A percentile compares a stretch with the other conserved stretches of the same genome.
phyloP scores from a whole-genome alignment of 2,329 filamentous ascomycete species.

The Ceratocystis smalleyi region DNA sequence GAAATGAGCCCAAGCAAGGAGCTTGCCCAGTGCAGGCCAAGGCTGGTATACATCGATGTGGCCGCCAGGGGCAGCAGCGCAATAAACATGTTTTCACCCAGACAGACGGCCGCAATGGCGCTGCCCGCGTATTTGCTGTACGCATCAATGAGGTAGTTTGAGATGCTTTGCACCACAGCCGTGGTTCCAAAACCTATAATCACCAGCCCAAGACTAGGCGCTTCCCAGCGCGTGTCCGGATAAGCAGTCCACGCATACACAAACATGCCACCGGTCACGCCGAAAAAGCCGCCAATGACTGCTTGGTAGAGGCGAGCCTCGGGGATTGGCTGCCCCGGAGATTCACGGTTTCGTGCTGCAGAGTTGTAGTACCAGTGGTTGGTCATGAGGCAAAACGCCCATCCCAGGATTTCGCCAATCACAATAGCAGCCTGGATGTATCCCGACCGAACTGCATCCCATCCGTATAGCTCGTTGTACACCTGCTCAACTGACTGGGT shows the following conservation, averaged over 20 bases:
- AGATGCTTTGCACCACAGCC: constrained; percentile 30
- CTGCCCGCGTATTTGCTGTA: constrained; percentile 35
- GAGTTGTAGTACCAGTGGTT: constrained; percentile 28
- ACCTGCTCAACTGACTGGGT: constrained; percentile 20
- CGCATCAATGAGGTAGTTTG: constrained; percentile 34
- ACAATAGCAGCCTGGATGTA: constrained; percentile 14
- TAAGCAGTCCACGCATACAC: constrained; percentile 35
- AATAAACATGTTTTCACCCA: constrained; percentile 35
- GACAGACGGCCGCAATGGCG: constrained; percentile 32
- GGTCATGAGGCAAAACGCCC: constrained; percentile 17
- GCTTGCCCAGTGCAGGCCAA: constrained; percentile 17
- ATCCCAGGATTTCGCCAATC: constrained; percentile 17
- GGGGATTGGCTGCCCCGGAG: constrained; percentile 22
- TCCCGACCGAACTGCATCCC: constrained; percentile 16
- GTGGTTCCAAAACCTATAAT: constrained; percentile 36
- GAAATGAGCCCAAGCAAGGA: constrained; percentile 16
- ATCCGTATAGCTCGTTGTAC: constrained; percentile 18
- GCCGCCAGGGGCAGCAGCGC: constrained; percentile 20
- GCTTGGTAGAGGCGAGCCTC: constrained; percentile 16
- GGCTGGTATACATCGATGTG: constrained; percentile 10
- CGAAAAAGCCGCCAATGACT: constrained; percentile 14
- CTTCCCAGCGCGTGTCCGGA: constrained; percentile 30
- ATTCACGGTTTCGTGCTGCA: constrained; percentile 25
- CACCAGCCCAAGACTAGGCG: constrained; percentile 30
- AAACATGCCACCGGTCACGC: constrained; percentile 30